These are phyloP conservation scores for Beauveria scarabaeidicola DNA, from an alignment of 2,329 filamentous ascomycete genomes.

Conservation along the genomic window DNA sequence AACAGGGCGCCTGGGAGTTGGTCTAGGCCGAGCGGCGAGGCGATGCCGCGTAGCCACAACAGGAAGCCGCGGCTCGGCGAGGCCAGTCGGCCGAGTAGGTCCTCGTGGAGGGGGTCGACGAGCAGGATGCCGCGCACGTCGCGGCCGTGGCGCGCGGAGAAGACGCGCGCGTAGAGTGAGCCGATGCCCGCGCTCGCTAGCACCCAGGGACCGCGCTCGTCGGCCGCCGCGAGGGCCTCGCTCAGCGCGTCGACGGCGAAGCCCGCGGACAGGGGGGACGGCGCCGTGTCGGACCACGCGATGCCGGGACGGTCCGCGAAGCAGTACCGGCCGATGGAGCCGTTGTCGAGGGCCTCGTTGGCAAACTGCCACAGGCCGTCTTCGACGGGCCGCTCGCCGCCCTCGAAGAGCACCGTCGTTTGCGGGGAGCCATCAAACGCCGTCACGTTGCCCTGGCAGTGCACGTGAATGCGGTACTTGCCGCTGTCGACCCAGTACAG, in stretches of 20 bases:
- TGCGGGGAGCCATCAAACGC: conserved; percentile 41
- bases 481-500: conserved; percentile 72
- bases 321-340: conserved; percentile 81
- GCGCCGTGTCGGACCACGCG: conserved; percentile 81
- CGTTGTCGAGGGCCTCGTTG: conserved; percentile 65
- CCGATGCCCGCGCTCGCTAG: conserved; percentile 80
- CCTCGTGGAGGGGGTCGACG: conserved; percentile 84
- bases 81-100: conserved; percentile 62
- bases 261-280: conserved; percentile 84
- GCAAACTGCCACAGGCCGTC: conserved; percentile 73
- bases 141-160: conserved; percentile 71
- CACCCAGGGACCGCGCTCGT: conserved; percentile 83
- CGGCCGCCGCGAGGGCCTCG: conserved; percentile 71
- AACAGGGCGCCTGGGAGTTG: conserved; percentile 74
- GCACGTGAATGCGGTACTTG: conserved; percentile 81
- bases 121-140: conserved; percentile 73
- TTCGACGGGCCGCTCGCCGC: conserved; percentile 71
- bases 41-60: conserved; percentile 76
- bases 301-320: conserved; percentile 91
- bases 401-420: conserved; percentile 83
- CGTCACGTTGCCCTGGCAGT: conserved; percentile 66
- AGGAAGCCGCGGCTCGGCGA: conserved; percentile 65
- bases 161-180: conserved; percentile 82
- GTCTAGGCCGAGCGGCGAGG: conserved; percentile 81
- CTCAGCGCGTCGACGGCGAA: conserved; percentile 87